Evolutionary conservation across 495 filamentous ascomycete species (phyloP).

Genomic region (Penicillium paradoxum): DNA sequence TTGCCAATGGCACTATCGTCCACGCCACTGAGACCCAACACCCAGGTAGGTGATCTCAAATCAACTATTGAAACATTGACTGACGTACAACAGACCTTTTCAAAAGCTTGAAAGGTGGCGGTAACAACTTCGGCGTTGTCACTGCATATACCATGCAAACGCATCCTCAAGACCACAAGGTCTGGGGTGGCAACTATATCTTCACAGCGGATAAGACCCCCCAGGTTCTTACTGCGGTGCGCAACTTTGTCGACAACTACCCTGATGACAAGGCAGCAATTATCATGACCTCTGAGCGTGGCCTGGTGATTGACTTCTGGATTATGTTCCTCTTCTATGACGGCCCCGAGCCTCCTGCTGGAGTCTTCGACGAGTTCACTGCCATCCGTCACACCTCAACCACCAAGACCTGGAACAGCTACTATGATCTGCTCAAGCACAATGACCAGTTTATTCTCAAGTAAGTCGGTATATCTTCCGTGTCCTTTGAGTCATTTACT

Average conservation of each 20-base stretch:
- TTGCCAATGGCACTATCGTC: conserved; percentile 50
- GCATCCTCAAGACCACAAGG: conserved; percentile 32
- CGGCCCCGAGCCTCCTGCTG: conserved; percentile 49
- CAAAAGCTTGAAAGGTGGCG: conserved; percentile 51
- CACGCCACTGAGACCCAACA: conserved; percentile 40
- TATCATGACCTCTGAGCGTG: conserved; percentile 51
- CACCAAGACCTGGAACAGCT: conserved; percentile 47
- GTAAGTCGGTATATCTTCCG: conserved; percentile 13
- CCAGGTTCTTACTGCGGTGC: conserved; percentile 42
- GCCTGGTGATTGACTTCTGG: conserved; percentile 48
- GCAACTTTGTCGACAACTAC: conserved; percentile 50
- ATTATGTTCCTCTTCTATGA: conserved; percentile 62
- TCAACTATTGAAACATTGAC: not conserved
- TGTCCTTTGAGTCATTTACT: not conserved
- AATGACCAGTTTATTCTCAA: conserved; percentile 37
- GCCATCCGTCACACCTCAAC: conserved; percentile 44
- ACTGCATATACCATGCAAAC: conserved; percentile 50
- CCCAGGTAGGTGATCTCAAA: conserved; percentile 25
- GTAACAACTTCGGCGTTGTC: conserved; percentile 60
- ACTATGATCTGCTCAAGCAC: conserved; percentile 44
- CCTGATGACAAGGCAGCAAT: conserved; percentile 48
- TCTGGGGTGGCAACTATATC: conserved; percentile 52
- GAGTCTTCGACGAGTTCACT: conserved; percentile 53
- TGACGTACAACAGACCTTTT: conserved; percentile 45
- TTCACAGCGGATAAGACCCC: conserved; percentile 41